phyloP scores from a whole-genome alignment of 192 early-diverging fungal species.

The Gonapodya prolifera region DNA sequence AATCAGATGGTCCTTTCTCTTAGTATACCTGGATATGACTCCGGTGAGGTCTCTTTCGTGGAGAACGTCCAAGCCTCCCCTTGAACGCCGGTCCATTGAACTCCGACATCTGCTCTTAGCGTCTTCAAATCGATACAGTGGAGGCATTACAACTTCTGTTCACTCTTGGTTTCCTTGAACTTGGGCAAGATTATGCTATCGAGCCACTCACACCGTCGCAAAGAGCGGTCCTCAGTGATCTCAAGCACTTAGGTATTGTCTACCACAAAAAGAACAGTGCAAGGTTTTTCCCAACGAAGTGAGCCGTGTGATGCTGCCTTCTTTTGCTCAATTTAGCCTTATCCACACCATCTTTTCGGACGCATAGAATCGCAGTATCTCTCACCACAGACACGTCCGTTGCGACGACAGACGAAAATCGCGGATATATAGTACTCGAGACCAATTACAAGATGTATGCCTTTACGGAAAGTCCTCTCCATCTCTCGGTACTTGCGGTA shows the following conservation, averaged over 20 bases:
- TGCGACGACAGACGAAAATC: slow-evolving; percentile 21
- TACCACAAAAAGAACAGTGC: slow-evolving; percentile 64
- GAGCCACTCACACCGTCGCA: slow-evolving; percentile 76
- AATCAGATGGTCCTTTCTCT: slow-evolving; percentile 90
- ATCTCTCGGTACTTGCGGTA: slow-evolving; percentile 83
- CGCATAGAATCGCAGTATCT: slow-evolving; percentile 80
- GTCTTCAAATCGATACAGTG: slow-evolving; percentile 69
- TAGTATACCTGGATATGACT: slow-evolving; percentile 84
- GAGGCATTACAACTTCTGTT: slow-evolving; percentile 91
- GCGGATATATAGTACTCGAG: slow-evolving; percentile 83
- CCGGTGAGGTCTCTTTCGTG: slow-evolving; percentile 32
- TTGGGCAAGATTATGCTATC: slow-evolving; percentile 62
- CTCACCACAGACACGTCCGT: slow-evolving; percentile 65
- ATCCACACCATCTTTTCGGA: neutral
- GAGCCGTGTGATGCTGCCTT: neutral
- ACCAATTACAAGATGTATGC: slow-evolving; percentile 94
- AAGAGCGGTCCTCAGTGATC: slow-evolving; percentile 69
- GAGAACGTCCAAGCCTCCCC: neutral
- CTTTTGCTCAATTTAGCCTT: slow-evolving; percentile 1
- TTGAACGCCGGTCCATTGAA: neutral
- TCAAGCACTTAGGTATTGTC: slow-evolving; percentile 77
- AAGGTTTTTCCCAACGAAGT: neutral
- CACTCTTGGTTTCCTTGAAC: slow-evolving; percentile 48
- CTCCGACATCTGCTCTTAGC: neutral
- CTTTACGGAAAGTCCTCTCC: slow-evolving; percentile 84